Base-by-base conservation (phyloP, 352 stramenopile species). In the Phytophthora brassicae region DNA sequence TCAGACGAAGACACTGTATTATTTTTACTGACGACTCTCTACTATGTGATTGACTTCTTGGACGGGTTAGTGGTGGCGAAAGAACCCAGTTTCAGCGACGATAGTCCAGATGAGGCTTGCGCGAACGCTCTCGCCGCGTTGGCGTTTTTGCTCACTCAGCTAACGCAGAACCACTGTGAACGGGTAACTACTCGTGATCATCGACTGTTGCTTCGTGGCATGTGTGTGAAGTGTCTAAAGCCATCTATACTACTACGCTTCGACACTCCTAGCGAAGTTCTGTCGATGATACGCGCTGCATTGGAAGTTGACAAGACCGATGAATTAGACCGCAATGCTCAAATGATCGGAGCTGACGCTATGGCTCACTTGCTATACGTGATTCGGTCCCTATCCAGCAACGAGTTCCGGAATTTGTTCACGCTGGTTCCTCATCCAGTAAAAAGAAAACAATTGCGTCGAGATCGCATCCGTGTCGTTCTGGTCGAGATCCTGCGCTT, bases 221-320 rank as follows among this genome's bases (percentile, higher is more conserved):
- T 74, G 47, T 82, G 66, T 8, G 36, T 82, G 19, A 60, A 46
- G 16, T 81, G 75, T 24, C 42, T 90, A 17, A 63, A 88, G 24
- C 75, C 77, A 23, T 74, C 64, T 17, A 76, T 79, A 23, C 56
- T 90, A 41, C 60, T 90, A 4, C 67, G 86, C 6, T 88, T 88
- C 39, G 75, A 89, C 42, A 74, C 66, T 22, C 81, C 81, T 1
- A 71, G 64, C 11, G 65, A 77, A n/a, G 53, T 87, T 0, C 56
- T 90, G 9, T 56, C 59, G 22, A 70, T 71, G n/a, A 44, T 87
- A 24, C 65, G 71, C 47, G 24, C 29, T 50, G 22, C 61, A n/a
- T 39, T 78, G 36, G 35, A 67, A 43, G 45, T 56, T 31, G 43
- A 42, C 6, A 49, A 20, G 12, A 31, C 20, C 43, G 19, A 13